Evolutionary conservation across 164 flowering plant species (phyloP), one percentile per base, ranked within the genome.

Genomic region (Santalum album): DNA sequence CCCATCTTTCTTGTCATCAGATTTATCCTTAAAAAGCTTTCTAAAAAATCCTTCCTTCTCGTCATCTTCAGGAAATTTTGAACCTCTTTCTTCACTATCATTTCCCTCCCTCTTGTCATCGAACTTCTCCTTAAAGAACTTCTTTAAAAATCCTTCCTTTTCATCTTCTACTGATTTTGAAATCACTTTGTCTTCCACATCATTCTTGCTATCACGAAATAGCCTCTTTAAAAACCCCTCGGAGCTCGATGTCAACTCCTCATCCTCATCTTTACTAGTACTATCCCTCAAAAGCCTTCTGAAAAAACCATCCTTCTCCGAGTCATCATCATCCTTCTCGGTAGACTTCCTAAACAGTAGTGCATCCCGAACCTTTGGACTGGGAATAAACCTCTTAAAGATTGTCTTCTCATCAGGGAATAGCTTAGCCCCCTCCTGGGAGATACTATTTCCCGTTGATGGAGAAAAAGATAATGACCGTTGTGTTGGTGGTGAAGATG

Each of bases 1-100:
- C n/a, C 54, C 74, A 67, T 81, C 96, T 73, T 78, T 91, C 73
- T 71, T 88, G 54, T 91, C 98, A 42, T 88, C 98, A 71, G 64
- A 74, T 51, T 75, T 87, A 27, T 90, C 95, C 69, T 79, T 87
- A 29, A 91, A 86, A 44, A 91, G 45, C 49, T 83, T 87, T 20
- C 81, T 75, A 49, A 92, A 83, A 67, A 92, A 92, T 2, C 99
- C 99, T 47, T 91, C 95, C 45, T 81, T 86, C 54, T 83, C 98
- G 73, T 82, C 90, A 63, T 89, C 91, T 70, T 84, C 91, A 40
- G 62, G 57, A 47, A 75, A 58, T 57, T 68, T 81, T 16, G 68
- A 59, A 49, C 45, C 35, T 46, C 50, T 77, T 29, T 65, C 79
- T 39, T 65, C 75, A 50, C 39, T 60, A 32, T 73, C 74, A 60